Conservation (phyloP, 2,329 filamentous ascomycete genomes). For the Plenodomus biglobosus region DNA sequence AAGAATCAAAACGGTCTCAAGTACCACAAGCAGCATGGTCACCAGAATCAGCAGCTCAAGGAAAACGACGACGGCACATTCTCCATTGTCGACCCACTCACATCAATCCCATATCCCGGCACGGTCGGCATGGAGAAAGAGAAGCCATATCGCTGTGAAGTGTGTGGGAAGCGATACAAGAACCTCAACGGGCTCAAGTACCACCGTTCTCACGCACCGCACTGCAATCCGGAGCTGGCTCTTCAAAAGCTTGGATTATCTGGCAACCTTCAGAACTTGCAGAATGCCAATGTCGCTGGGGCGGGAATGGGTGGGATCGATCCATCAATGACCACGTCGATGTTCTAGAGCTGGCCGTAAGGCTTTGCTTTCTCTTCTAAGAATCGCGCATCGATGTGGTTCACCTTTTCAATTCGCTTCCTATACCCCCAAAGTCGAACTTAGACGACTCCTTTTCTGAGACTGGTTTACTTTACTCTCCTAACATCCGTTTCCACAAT, state of each 20-base stretch:
- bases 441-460: background rate
- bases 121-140: slow-evolving; percentile 99
- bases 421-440: slow-evolving; percentile 25
- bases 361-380: slow-evolving; percentile 4
- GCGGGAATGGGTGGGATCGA: slow-evolving; percentile 60
- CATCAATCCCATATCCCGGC: slow-evolving; percentile 88
- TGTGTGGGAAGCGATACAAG: slow-evolving; percentile 98
- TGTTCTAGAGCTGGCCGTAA: slow-evolving; percentile 1
- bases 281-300: slow-evolving; percentile 53
- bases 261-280: slow-evolving; percentile 45
- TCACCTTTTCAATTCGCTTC: slow-evolving; percentile 14
- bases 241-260: slow-evolving; percentile 48
- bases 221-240: slow-evolving; percentile 82
- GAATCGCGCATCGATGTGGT: slow-evolving; percentile 5
- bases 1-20: slow-evolving; percentile 99
- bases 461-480: slow-evolving; percentile 6
- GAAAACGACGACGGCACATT: slow-evolving; percentile 97
- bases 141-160: slow-evolving; percentile 96
- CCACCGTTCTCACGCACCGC: slow-evolving; percentile 70
- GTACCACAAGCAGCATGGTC: slow-evolving; percentile 84
- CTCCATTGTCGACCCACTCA: slow-evolving; percentile 96
- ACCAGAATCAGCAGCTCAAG: slow-evolving; percentile 94
- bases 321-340: slow-evolving; percentile 48
- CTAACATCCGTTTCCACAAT: slow-evolving; percentile 1
- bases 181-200: slow-evolving; percentile 99